Base-by-base conservation (phyloP, 2,329 filamentous ascomycete genomes). In the Parastagonospora nodorum region DNA sequence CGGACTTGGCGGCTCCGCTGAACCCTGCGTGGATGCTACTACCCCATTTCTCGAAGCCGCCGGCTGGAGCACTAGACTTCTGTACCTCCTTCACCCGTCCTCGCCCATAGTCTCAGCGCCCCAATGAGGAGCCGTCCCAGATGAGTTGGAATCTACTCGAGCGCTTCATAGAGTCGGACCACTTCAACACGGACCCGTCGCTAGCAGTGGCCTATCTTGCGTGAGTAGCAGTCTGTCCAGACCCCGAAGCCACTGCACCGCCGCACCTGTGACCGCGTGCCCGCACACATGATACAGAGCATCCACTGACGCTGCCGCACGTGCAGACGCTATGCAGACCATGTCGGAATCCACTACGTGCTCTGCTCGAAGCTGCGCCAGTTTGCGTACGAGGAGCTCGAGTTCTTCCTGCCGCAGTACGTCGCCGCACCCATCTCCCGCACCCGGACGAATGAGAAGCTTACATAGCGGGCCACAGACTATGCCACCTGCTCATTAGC, bases 151-250 rank as follows among this genome's bases (percentile, higher is more conserved):
- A 92, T 81, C 82, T 94, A 80, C 84, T 94, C 74, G 88, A 90
- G 82, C 86, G 90, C 77, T 92, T 93, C 84, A 86, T 94, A 80
- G 89, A 93, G 83, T 92, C 88, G 80, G 90, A 94, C 82, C 89
- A 94, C 81, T 94, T 94, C 83, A 93, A 92, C 80, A 88, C 89
- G 78, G 88, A 93, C 77, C 89, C 90, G 58, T 93, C 92, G 75
- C 86, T 94, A 75, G 88, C 89, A 55, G 90, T 94, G 73, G 90
- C 89, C 61, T 94, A 94, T 77, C 85, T 94, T 70, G 90, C 89
- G 89, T 93, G 81, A 84, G 87, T 80, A 58, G 55, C 46, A 62
- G 48, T n/a, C 42, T 44, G 33, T 16, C n/a, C 16, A 36, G 49
- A 33, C 42, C 36, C 44, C 51, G 50, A 65, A 67, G 59, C 64